Percentiles rank a stretch among this genome's conserved stretches.
Conservation (phyloP, 2,329 filamentous ascomycete genomes). For the Arthrobotrys conoides region DNA sequence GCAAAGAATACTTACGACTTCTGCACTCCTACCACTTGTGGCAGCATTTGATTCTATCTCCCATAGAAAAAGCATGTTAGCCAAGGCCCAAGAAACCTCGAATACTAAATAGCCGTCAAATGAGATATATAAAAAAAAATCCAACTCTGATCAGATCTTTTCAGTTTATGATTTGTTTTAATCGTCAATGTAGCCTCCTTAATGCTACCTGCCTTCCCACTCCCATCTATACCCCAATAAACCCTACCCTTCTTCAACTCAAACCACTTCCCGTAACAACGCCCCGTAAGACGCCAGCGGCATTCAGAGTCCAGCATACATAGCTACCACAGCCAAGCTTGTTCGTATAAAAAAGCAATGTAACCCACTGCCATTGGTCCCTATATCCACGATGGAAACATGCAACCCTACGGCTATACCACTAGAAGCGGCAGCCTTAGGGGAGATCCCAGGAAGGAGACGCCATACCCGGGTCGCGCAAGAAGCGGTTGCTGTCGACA, state of each 20-base stretch:
- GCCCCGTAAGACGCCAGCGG: conserved; percentile 9
- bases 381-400: conserved; percentile 36
- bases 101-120: not conserved
- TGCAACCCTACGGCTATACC: not conserved
- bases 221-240: conserved; percentile 9
- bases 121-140: not conserved
- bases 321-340: conserved; percentile 38
- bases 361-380: conserved; percentile 60
- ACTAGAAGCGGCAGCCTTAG: not conserved
- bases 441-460: conserved; percentile 38
- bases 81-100: not conserved
- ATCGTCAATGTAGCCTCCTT: conserved; percentile 57
- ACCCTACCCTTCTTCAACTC: not conserved
- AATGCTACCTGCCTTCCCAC: conserved; percentile 3
- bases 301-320: conserved; percentile 26
- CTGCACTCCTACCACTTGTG: no score
- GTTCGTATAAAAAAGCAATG: conserved; percentile 26
- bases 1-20: conserved; percentile 1
- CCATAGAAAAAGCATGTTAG: not conserved
- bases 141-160: conserved; percentile 54
- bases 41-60: not conserved
- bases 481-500: conserved; percentile 29
- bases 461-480: conserved; percentile 53
- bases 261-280: conserved; percentile 44
- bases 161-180: conserved; percentile 53